Base-by-base conservation (phyloP, 139 green algal species). In the Protoeuglena noctilucae region DNA sequence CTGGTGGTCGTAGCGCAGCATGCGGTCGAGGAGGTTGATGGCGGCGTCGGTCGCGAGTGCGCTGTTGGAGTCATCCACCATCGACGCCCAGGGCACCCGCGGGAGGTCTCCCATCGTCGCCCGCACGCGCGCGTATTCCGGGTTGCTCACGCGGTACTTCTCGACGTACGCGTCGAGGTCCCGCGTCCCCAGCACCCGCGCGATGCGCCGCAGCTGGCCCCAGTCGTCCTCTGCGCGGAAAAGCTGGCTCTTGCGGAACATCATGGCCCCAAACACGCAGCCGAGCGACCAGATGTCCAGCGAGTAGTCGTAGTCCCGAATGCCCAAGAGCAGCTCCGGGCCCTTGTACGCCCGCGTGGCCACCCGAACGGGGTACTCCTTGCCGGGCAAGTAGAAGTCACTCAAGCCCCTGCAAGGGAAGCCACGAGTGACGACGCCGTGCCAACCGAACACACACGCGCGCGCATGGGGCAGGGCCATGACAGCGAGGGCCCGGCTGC, bases 201-300 rank as follows among this genome's bases (percentile, higher is more conserved):
- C 87, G 57, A 97, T 97, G 70, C 96, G 96, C 34, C 94, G 91
- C 31, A 98, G 75, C 75, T 98, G 90, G 63, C 96, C 90, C 60
- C 94, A 93, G 70, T 98, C 96, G 76, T 97, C 90, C 58, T 94
- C 81, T 1, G 90, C 91, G 56, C 89, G 93, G 76, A 99, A 99
- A 72, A 99, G 98, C n/a, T 91, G 91, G 60, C 95, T 86, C 65
- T 93, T 93, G 23, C 84, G 73, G 69, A 95, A 97, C 21, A 97
- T 82, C 65, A 94, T 87, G 45, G 80, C 80, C 7, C 74, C 79
- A 34, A 85, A 54, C 67, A 83, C 82, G 74, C 66, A 77, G 31
- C 91, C 91, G 23, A 99, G 65, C 41, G 58, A 80, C 91, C 91
- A 99, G 77, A 99, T 75, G 73, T 99, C 91, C 50, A 98, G 76